Conservation (phyloP, 257 asterid genomes). For the Salvia splendens region DNA sequence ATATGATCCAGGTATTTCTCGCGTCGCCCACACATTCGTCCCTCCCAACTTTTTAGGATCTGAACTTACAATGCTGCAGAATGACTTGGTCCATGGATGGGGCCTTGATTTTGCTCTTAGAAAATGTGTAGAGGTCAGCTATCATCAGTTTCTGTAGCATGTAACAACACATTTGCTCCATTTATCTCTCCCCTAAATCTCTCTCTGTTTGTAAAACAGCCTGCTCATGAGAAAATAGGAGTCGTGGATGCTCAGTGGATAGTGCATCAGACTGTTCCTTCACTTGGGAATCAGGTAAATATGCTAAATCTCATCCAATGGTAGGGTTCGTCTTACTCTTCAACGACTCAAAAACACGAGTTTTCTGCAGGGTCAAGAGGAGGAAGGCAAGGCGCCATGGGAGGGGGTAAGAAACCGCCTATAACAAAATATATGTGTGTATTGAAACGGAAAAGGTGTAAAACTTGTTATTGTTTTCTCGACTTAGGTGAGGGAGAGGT, state of each 20-base stretch:
- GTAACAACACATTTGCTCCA: background rate
- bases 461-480: background rate
- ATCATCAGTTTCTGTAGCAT: background rate
- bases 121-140: constrained; percentile 84
- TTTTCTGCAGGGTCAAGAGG: constrained; percentile 66
- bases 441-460: background rate
- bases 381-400: constrained; percentile 90
- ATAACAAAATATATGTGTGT: too few species aligned
- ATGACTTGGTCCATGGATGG: constrained; percentile 98
- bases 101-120: constrained; percentile 96
- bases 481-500: constrained; percentile 77
- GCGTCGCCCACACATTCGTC: too few species aligned
- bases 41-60: background rate
- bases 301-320: background rate
- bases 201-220: constrained; percentile 44
- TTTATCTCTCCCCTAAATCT: background rate
- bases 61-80: constrained; percentile 50
- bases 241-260: constrained; percentile 94
- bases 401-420: constrained; percentile 72
- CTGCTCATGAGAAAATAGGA: constrained; percentile 93
- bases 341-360: background rate
- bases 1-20: constrained; percentile 77
- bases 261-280: constrained; percentile 93
- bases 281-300: constrained; percentile 86
- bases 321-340: background rate